phyloP scores from a whole-genome alignment of 2,329 filamentous ascomycete genomes.

The Fusarium pseudonygamai region DNA sequence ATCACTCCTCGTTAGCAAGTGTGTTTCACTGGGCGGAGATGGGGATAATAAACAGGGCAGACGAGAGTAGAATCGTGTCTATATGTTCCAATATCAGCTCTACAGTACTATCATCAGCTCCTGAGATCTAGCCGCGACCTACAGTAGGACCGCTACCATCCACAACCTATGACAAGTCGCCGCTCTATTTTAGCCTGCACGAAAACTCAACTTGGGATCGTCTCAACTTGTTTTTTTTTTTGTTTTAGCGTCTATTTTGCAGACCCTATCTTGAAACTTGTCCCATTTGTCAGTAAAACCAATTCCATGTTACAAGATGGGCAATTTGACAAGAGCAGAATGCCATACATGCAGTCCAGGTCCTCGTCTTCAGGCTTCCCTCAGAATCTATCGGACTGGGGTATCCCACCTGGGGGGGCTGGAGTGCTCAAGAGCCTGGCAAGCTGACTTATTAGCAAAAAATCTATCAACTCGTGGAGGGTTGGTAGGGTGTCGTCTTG shows the following conservation, averaged over 20 bases:
- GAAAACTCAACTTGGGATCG: slow-evolving; percentile 1
- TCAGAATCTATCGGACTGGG: background rate
- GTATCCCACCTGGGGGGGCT: background rate
- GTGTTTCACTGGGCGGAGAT: slow-evolving; percentile 11
- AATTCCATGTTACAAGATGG: slow-evolving; percentile 16
- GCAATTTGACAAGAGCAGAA: slow-evolving; percentile 8
- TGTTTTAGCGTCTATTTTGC: background rate
- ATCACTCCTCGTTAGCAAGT: background rate
- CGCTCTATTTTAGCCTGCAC: background rate
- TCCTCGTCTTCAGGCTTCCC: background rate
- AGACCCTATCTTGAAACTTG: slow-evolving; percentile 2
- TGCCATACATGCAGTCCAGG: background rate
- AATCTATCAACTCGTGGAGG: background rate
- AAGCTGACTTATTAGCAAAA: background rate
- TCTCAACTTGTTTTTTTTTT: background rate
- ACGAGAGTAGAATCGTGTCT: background rate
- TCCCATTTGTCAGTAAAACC: background rate
- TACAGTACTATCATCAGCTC: background rate
- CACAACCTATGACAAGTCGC: background rate
- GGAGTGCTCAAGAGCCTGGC: background rate
- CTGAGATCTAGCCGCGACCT: background rate
- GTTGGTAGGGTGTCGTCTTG: background rate
- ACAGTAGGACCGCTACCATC: background rate
- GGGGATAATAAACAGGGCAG: background rate
- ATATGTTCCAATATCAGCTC: background rate